Base-by-base conservation (phyloP, 2,329 filamentous ascomycete species). In the Aspergillus novoparasiticus region DNA sequence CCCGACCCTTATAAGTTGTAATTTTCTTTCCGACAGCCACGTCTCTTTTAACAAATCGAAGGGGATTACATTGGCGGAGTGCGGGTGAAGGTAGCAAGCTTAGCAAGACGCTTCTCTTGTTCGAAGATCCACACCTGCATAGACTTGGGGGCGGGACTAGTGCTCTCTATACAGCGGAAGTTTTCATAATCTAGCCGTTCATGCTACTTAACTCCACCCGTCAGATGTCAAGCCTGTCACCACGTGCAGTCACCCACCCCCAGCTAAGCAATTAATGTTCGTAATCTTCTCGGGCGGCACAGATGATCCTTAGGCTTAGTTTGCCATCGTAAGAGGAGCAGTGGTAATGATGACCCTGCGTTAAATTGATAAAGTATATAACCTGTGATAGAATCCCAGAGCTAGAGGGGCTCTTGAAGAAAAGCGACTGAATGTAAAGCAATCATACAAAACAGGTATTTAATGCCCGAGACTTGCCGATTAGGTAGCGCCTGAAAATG, bases 221-320 rank as follows among this genome's bases (percentile, higher is more conserved):
- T 26, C 51, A 39, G 51, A 55, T 26, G 32, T 55, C 50, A 53
- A 53, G 26, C 21, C 21, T 9, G 30, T 39, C 21, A 55, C 51
- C 51, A 55, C 51, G 51, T 55, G 51, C 30, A 21, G 21, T 26
- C 34, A 23, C 14, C 30, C 30, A 54, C 23, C 11, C 14, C 51
- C 9, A 21, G 51, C 21, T 54, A 54, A 55, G 51, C 32, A 21
- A 34, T 39, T 55, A n/a, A 39, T 39, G 51, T 21, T 55, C 34
- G 51, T 55, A 55, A 55, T 55, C 51, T 55, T 55, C 51, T 55
- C 51, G 51, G 51, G 30, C 21, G 34, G 51, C 34, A 41, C 51
- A 21, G 51, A 26, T 39, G 32, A 55, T 39, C 51, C 34, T 41
- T 55, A 39, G 51, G 19, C 28, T 55, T 39, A 55, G 32, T 39